Conservation (phyloP, 805 yeast genomes). For the Pichia eremophila region DNA sequence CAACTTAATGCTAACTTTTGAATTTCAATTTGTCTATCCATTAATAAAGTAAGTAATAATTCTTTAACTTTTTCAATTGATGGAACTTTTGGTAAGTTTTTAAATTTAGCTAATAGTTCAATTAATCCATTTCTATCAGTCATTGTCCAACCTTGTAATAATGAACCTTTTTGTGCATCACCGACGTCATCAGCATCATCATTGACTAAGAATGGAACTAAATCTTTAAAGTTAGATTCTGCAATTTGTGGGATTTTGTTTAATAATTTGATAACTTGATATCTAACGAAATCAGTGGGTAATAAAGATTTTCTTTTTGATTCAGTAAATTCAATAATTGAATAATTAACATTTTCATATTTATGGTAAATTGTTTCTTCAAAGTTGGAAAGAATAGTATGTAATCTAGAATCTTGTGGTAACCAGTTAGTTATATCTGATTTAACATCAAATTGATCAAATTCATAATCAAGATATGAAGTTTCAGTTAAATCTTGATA, state of each 20-base stretch:
- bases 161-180: conserved; percentile 17
- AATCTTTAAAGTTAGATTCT: conserved; percentile 46
- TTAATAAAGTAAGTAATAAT: conserved; percentile 45
- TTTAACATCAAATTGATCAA: conserved; percentile 4
- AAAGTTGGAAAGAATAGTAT: conserved; percentile 28
- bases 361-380: conserved; percentile 21
- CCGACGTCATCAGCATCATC: conserved; percentile 28
- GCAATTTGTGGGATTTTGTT: conserved; percentile 54
- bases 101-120: conserved; percentile 55
- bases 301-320: conserved; percentile 27
- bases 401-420: conserved; percentile 37
- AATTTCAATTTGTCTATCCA: conserved; percentile 49
- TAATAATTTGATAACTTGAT: conserved; percentile 50
- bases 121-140: conserved; percentile 50
- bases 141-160: conserved; percentile 20
- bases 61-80: conserved; percentile 44
- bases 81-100: conserved; percentile 46
- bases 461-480: conserved; percentile 13
- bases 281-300: conserved; percentile 40
- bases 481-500: conserved; percentile 12
- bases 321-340: conserved; percentile 32
- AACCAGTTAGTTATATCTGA: conserved; percentile 27
- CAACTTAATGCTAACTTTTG: conserved; percentile 70
- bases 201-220: conserved; percentile 50
- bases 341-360: conserved; percentile 26